Conservation (phyloP, 179 eudicot species). For the Gypsophila paniculata region DNA sequence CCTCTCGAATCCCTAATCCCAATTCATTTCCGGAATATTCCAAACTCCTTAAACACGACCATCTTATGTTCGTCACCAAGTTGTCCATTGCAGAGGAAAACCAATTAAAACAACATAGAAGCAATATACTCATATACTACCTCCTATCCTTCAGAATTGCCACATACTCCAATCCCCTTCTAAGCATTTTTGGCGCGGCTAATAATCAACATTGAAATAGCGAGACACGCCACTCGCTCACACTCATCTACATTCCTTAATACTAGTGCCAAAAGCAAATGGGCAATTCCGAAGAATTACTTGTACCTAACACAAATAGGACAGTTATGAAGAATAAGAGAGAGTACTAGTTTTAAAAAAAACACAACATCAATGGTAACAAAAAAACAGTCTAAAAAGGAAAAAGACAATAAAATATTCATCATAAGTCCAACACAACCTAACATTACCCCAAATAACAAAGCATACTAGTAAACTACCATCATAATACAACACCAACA, state of each 20-base stretch:
- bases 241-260: no score
- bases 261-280: no score
- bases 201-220: no score
- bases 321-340: no score
- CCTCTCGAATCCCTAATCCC: background rate
- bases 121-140: background rate
- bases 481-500: background rate
- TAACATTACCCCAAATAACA: constrained; percentile 3
- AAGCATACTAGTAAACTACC: background rate
- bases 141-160: no score
- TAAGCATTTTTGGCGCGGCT: no score
- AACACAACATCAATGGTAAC: background rate
- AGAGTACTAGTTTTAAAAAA: background rate
- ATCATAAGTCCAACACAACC: background rate
- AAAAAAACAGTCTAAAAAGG: background rate
- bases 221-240: no score
- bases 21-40: background rate
- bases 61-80: constrained; percentile 5
- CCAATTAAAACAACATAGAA: background rate
- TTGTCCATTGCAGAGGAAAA: background rate
- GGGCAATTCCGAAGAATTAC: no score
- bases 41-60: background rate
- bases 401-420: background rate
- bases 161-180: no score
- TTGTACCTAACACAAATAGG: no score